Percentiles rank a stretch among this genome's conserved stretches.
phyloP scores from a whole-genome alignment of 2,329 filamentous ascomycete genomes.

The Aspergillus terreus region DNA sequence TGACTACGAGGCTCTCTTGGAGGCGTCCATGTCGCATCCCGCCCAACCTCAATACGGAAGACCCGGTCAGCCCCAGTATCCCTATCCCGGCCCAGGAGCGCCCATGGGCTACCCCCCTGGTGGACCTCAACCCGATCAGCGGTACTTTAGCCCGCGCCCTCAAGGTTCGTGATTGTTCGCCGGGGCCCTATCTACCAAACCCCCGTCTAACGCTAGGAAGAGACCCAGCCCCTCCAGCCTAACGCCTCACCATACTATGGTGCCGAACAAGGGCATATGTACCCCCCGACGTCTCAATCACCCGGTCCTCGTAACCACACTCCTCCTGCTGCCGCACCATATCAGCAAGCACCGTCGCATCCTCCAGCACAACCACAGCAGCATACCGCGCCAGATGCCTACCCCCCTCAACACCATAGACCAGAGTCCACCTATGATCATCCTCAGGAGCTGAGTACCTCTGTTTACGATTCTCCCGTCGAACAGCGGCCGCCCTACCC shows the following conservation, averaged over 20 bases:
- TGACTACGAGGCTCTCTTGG: constrained; percentile 93
- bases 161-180: constrained; percentile 30
- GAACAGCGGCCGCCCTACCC: constrained; percentile 38
- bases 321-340: constrained; percentile 30
- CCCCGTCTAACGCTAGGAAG: constrained; percentile 22
- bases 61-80: constrained; percentile 36
- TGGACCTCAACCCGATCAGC: constrained; percentile 56
- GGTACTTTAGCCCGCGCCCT: constrained; percentile 62
- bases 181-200: constrained; percentile 27
- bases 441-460: constrained; percentile 74
- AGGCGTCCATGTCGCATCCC: constrained; percentile 95
- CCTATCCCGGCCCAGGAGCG: constrained; percentile 28
- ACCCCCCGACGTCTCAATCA: constrained; percentile 38
- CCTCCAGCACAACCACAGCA: constrained; percentile 31
- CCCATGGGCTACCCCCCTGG: constrained; percentile 32
- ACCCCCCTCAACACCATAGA: constrained; percentile 47
- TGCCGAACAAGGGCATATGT: constrained; percentile 49
- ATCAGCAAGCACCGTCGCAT: constrained; percentile 26
- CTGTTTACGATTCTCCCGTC: constrained; percentile 71
- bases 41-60: constrained; percentile 74
- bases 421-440: constrained; percentile 67
- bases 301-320: constrained; percentile 38
- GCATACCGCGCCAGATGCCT: constrained; percentile 49
- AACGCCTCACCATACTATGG: constrained; percentile 62
- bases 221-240: constrained; percentile 39